Evolutionary conservation across 2,329 filamentous ascomycete genomes (phyloP).

Genomic region (Fusarium veterinarium): DNA sequence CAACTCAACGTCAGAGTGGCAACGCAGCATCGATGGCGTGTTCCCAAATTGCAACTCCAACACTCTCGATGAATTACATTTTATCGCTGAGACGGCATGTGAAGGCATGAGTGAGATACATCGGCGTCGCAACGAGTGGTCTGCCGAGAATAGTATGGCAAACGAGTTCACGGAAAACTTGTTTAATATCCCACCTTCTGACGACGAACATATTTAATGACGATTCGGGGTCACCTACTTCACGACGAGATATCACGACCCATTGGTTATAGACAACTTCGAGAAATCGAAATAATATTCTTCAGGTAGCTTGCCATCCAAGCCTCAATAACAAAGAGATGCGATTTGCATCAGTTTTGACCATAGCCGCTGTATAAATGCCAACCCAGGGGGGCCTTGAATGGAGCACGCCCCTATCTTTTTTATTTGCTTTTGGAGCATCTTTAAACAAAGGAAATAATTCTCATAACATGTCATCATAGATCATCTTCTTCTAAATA

Average conservation of each 20-base stretch:
- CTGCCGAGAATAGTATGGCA: conserved; percentile 45
- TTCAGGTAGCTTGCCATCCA: conserved; percentile 38
- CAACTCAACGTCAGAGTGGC: conserved; percentile 57
- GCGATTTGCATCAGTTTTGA: conserved; percentile 24
- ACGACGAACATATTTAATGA: conserved; percentile 25
- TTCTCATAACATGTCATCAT: conserved; percentile 38
- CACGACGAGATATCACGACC: conserved; percentile 5
- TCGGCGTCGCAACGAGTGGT: conserved; percentile 47
- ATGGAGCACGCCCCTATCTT: conserved; percentile 18
- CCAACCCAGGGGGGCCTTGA: conserved; percentile 12
- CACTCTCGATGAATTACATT: conserved; percentile 57
- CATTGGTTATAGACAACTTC: conserved; percentile 1
- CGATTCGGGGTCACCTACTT: background rate
- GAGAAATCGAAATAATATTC: conserved; percentile 27
- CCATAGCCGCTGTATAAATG: conserved; percentile 37
- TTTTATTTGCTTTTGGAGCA: conserved; percentile 27
- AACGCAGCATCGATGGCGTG: conserved; percentile 56
- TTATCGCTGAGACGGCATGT: conserved; percentile 58
- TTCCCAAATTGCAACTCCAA: conserved; percentile 58
- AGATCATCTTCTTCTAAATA: conserved; percentile 28
- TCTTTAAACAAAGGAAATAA: conserved; percentile 22
- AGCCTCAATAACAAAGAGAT: conserved; percentile 36
- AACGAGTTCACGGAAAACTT: conserved; percentile 49
- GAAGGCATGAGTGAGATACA: conserved; percentile 59
- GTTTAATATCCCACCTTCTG: conserved; percentile 28